Evolutionary conservation across 108 stramenopile species (phyloP).

Genomic region (Fragilariopsis cylindrus): DNA sequence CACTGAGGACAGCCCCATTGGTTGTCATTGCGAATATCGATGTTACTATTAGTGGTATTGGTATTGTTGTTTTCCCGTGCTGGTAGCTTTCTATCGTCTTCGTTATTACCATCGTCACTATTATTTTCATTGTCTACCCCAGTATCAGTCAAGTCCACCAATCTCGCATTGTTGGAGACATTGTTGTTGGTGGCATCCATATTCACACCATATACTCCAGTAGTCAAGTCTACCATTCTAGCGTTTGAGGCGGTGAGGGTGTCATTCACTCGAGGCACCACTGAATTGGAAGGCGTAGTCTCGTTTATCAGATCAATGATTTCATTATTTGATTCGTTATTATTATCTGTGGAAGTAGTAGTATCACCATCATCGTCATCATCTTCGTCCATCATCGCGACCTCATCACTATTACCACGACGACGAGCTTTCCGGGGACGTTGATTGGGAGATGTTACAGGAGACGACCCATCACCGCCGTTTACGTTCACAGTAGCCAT

Average conservation of each 20-base stretch:
- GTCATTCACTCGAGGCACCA: not conserved
- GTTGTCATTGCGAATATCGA: not conserved
- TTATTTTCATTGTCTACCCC: not conserved
- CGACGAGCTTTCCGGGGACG: constrained; percentile 18
- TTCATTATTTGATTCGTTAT: not conserved
- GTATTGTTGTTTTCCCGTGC: not conserved
- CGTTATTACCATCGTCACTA: not conserved
- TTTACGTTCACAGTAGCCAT: not conserved
- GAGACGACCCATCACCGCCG: not conserved
- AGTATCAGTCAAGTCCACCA: not conserved
- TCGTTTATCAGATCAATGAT: constrained; percentile 14
- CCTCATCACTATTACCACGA: not conserved
- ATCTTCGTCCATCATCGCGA: not conserved
- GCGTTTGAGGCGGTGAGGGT: not conserved
- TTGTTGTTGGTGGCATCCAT: not conserved
- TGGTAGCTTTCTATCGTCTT: constrained; percentile 12
- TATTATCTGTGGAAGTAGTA: not conserved
- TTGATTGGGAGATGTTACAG: not conserved
- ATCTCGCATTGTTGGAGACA: not conserved
- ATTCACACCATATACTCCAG: not conserved
- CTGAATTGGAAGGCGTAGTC: not conserved
- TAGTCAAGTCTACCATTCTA: not conserved
- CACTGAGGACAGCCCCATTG: constrained; percentile 62
- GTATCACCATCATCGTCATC: not conserved
- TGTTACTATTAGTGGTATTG: not conserved